These are phyloP conservation scores for Salicornia ramosissima DNA, from an alignment of 148 eudicot species.

Conservation along the genomic window DNA sequence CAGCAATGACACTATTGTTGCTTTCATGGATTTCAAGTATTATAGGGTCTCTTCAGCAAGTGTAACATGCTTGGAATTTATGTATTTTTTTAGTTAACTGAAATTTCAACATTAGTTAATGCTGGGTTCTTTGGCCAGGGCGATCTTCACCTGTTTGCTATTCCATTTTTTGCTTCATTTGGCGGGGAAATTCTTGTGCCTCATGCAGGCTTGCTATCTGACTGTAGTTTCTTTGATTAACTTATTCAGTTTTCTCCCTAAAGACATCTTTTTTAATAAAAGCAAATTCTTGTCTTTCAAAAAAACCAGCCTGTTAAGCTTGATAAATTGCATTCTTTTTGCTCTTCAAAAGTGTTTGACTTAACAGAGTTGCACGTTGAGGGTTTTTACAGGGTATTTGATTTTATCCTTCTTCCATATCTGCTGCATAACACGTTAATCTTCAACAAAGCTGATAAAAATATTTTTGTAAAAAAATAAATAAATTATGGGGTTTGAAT, in stretches of 20 bases:
- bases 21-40: neutral
- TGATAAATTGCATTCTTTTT: neutral
- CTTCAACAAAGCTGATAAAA: neutral
- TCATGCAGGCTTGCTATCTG: constrained; percentile 15
- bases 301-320: neutral
- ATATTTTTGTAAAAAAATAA: neutral
- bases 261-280: neutral
- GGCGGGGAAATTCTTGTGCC: constrained; percentile 8
- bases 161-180: constrained; percentile 11
- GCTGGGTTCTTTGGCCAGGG: constrained; percentile 17
- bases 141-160: constrained; percentile 13
- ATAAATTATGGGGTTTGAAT: neutral
- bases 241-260: neutral
- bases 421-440: neutral
- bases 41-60: neutral
- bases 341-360: neutral
- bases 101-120: neutral
- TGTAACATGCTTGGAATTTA: neutral
- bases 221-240: neutral
- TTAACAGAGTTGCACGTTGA: neutral
- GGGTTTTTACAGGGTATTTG: neutral
- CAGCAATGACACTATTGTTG: neutral
- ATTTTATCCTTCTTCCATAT: neutral
- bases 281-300: neutral
- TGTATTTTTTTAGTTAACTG: neutral